A percentile compares a stretch with the other conserved stretches of the same genome.
These are phyloP conservation scores for Camellia japonica DNA, from an alignment of 148 eudicot genomes.

Conservation along the genomic window DNA sequence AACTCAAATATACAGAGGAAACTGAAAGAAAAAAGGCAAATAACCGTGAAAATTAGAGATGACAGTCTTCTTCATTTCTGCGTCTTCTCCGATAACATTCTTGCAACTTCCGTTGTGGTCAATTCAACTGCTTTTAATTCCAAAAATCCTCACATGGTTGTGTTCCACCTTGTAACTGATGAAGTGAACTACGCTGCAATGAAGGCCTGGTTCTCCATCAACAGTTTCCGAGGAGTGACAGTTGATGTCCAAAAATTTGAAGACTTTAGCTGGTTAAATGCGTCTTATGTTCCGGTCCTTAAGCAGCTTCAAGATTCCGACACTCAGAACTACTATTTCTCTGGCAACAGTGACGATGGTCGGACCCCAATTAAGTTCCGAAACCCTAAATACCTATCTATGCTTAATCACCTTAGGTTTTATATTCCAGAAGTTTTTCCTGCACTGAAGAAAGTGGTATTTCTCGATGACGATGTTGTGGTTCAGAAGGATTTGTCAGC, in stretches of 20 bases:
- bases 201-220: constrained; percentile 84
- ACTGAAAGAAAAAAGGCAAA: constrained; percentile 35
- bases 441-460: constrained; percentile 66
- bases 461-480: constrained; percentile 83
- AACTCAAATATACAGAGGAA: constrained; percentile 40
- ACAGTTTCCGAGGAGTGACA: constrained; percentile 64
- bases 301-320: constrained; percentile 84
- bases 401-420: constrained; percentile 85
- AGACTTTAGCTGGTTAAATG: constrained; percentile 82
- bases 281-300: constrained; percentile 85
- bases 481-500: constrained; percentile 78
- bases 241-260: constrained; percentile 77
- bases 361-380: constrained; percentile 80
- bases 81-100: constrained; percentile 80
- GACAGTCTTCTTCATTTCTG: constrained; percentile 67
- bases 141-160: constrained; percentile 49
- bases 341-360: constrained; percentile 60
- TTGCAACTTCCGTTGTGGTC: constrained; percentile 82
- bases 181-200: constrained; percentile 83
- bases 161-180: constrained; percentile 81
- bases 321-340: constrained; percentile 73
- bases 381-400: constrained; percentile 79
- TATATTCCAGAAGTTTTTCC: constrained; percentile 87
- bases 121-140: constrained; percentile 76
- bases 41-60: constrained; percentile 48